Evolutionary conservation across 495 filamentous ascomycete species (phyloP), one percentile per base, ranked within the genome.

Genomic region (Aspergillus mulundensis): DNA sequence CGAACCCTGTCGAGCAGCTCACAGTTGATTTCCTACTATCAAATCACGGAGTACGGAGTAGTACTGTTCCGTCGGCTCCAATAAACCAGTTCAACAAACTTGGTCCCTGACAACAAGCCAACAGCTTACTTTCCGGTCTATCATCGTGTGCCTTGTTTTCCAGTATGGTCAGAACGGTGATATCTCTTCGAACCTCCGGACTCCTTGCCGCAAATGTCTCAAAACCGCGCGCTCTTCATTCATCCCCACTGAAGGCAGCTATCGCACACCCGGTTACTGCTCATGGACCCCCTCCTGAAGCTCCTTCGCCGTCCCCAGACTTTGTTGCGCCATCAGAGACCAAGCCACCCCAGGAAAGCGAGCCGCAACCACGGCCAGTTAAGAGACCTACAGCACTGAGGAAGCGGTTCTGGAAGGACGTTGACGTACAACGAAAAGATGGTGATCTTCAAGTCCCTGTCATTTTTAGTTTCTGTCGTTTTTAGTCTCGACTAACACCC

Each of bases 321-420:
- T 77, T 81, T 66, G 61, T n/a, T n/a, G n/a, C n/a, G n/a, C n/a
- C n/a, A n/a, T n/a, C n/a, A n/a, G n/a, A n/a, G n/a, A n/a, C n/a
- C n/a, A n/a, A n/a, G n/a, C n/a, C n/a, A 83, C 61, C 83, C 42
- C 69, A 76, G 62, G 59, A 65, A 53, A 40, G 78, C 47, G 49
- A 60, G 7, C 66, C 73, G 41, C 64, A 72, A 30, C 50, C 45
- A 16, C 60, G 62, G 10, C 48, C 58, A 24, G 41, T 66, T 10
- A 74, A 80, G 58, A 67, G 74, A 5, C 66, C 74, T 15, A 70
- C 58, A 24, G 69, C 75, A 40, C 70, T 88, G 54, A 81, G 79
- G 66, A 87, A 86, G 69, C 78, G 89, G 7, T 94, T 95, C 68
- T 96, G 91, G 90, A 90, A 87, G 65, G 78, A 93, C 71, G 88